Conservation (phyloP, 805 yeast species). For the Limtongozyma cylindracea region DNA sequence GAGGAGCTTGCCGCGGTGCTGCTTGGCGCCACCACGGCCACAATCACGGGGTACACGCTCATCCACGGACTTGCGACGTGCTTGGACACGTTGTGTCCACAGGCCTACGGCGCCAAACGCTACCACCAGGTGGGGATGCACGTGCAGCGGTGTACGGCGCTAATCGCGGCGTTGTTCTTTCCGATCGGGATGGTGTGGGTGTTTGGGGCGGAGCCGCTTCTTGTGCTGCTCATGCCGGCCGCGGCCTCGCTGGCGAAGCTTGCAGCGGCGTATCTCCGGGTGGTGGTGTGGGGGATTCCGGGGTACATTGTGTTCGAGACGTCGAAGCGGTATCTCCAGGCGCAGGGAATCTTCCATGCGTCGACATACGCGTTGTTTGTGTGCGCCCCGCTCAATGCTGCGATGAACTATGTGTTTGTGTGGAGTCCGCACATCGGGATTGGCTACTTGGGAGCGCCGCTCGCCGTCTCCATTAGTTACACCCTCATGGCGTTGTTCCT, state of each 20-base stretch:
- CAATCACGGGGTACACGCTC: conserved; percentile 44
- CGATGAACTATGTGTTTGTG: conserved; percentile 20
- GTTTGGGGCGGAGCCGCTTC: conserved; percentile 13
- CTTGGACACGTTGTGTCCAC: too few relatives aligned
- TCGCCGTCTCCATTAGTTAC: conserved; percentile 29
- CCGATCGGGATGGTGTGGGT: conserved; percentile 16
- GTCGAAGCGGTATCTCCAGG: conserved; percentile 27
- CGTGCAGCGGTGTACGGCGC: conserved; percentile 27
- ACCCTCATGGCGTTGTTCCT: conserved; percentile 28
- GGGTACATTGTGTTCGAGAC: conserved; percentile 30
- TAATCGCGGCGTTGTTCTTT: conserved; percentile 8
- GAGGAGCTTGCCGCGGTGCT: conserved; percentile 66
- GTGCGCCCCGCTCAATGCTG: conserved; percentile 25
- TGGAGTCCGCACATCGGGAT: too few relatives aligned
- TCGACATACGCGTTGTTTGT: conserved; percentile 24
- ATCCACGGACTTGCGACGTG: too few relatives aligned
- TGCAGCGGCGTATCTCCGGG: conserved; percentile 20
- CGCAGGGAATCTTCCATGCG: conserved; percentile 31
- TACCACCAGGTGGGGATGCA: conserved; percentile 67
- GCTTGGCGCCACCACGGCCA: conserved; percentile 62
- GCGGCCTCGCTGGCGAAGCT: conserved; percentile 19
- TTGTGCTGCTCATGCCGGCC: conserved; percentile 18
- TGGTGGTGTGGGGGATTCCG: conserved; percentile 25
- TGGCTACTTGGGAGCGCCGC: conserved; percentile 33
- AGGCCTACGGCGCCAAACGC: too few relatives aligned